Percentiles rank a stretch among this genome's conserved stretches.
Evolutionary conservation across 768 basidiomycete species (phyloP).

Genomic region (Cystobasidium tubakii): DNA sequence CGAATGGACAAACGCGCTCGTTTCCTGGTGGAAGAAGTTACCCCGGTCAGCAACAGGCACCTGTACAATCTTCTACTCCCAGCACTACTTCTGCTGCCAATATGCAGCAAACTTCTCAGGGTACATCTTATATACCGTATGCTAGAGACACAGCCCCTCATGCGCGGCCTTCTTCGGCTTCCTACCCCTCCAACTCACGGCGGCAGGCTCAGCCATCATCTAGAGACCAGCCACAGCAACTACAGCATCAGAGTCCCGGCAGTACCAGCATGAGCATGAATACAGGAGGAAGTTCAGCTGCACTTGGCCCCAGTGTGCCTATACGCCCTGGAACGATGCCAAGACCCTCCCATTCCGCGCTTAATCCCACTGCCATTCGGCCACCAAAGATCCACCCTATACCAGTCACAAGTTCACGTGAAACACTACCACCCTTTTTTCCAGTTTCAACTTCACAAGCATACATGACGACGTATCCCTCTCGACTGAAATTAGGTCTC

Average conservation of each 20-base stretch:
- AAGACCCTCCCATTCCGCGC: background rate
- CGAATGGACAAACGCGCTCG: background rate
- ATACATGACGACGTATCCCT: conserved; percentile 71
- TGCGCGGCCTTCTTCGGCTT: background rate
- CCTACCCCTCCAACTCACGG: background rate
- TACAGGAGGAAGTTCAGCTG: background rate
- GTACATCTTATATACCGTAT: conserved; percentile 6
- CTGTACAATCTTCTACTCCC: background rate
- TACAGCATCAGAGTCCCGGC: background rate
- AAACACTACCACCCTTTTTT: conserved; percentile 31
- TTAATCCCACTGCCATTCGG: conserved; percentile 7
- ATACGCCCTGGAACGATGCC: background rate
- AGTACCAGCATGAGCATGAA: background rate
- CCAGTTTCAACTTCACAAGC: conserved; percentile 57
- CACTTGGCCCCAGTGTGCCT: background rate
- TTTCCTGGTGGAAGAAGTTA: conserved; percentile 12
- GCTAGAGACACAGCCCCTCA: conserved; percentile 1
- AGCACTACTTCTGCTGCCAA: background rate
- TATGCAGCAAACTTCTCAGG: background rate
- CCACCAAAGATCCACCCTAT: background rate
- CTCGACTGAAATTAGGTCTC: conserved; percentile 81
- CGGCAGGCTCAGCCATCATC: conserved; percentile 2
- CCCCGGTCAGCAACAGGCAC: conserved; percentile 9
- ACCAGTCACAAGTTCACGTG: background rate
- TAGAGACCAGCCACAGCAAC: background rate